Percentiles rank a stretch among this genome's conserved stretches.
Evolutionary conservation across 2,329 filamentous ascomycete species (phyloP).

Genomic region (Eutypa lata): DNA sequence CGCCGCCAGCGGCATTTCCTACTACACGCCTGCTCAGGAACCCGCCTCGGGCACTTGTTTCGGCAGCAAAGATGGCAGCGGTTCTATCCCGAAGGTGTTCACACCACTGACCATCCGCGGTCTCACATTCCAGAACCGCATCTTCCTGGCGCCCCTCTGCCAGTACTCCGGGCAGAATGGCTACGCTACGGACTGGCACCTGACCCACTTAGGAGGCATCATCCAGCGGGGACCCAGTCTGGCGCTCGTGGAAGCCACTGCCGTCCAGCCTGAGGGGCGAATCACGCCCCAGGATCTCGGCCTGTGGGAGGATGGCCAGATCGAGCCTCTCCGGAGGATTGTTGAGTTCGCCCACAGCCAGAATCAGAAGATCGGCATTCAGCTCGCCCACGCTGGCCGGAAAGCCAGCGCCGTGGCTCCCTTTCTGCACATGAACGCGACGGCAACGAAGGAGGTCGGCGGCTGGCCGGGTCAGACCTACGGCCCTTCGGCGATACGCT

Average conservation of each 20-base stretch:
- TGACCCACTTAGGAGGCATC: constrained; percentile 71
- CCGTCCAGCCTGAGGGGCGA: constrained; percentile 63
- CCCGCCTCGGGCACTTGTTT: constrained; percentile 36
- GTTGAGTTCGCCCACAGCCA: constrained; percentile 45
- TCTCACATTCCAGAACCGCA: constrained; percentile 42
- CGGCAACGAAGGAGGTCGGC: constrained; percentile 27
- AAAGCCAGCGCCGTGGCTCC: constrained; percentile 35
- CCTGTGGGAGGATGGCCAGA: constrained; percentile 70
- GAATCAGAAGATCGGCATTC: constrained; percentile 65
- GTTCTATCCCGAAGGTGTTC: constrained; percentile 48
- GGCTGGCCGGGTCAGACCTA: constrained; percentile 37
- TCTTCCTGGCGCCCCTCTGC: constrained; percentile 45
- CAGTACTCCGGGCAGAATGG: constrained; percentile 47
- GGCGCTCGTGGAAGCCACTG: constrained; percentile 65
- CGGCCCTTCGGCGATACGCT: constrained; percentile 57
- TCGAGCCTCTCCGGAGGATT: constrained; percentile 41
- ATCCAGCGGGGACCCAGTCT: constrained; percentile 66
- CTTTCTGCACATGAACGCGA: constrained; percentile 24
- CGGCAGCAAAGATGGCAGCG: constrained; percentile 34
- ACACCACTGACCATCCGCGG: constrained; percentile 44
- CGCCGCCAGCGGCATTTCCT: constrained; percentile 33
- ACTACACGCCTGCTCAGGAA: constrained; percentile 38
- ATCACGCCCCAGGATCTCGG: constrained; percentile 69
- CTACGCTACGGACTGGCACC: constrained; percentile 68
- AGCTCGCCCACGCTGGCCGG: constrained; percentile 63